Evolutionary conservation across 2,329 filamentous ascomycete species (phyloP), one percentile per base, ranked within the genome.

Genomic region (Amylocarpus encephaloides): DNA sequence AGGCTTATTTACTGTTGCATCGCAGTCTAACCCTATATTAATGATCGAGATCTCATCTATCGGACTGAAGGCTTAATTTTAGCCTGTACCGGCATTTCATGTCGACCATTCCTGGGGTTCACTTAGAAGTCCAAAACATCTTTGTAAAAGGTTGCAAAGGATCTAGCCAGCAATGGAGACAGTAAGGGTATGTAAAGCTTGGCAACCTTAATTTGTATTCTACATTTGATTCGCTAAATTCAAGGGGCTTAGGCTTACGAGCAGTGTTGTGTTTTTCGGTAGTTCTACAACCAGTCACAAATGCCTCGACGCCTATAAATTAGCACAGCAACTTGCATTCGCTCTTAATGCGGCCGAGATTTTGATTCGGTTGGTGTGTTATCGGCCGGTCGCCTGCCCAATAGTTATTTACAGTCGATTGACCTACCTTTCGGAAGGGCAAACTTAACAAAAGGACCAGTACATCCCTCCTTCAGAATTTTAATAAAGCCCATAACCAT

Each of bases 41-140:
- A 33, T 40, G 33, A 43, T 39, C 22, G 33, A 40, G 13, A 22
- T 39, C 40, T 45, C 22, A 39, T 44, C 39, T 45, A 40, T 19
- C 30, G 47, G 18, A 15, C n/a, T 44, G n/a, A 33, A 32, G 13
- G 40, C 33, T 39, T 39, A n/a, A 18, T 10, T 44, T 49, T 45
- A 45, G 46, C 38, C 46, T 49, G 35, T 49, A 26, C 22, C 22
- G 22, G 22, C 22, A 26, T 26, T 43, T 40, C n/a, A 47, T 39
- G 36, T 41, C n/a, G 26, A 12, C 26, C 39, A 18, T 15, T 13
- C 18, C 22, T 26, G 22, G 22, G 22, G 22, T 26, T 26, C 22
- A 26, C 22, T 26, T 26, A 7, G 7, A 26, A 26, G 22, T 26
- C 22, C 22, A 26, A 26, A 26, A 26, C 22, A 26, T 4, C 4